These are phyloP conservation scores for Lathyrus aphaca DNA, from an alignment of 306 rosid genomes.

Conservation along the genomic window DNA sequence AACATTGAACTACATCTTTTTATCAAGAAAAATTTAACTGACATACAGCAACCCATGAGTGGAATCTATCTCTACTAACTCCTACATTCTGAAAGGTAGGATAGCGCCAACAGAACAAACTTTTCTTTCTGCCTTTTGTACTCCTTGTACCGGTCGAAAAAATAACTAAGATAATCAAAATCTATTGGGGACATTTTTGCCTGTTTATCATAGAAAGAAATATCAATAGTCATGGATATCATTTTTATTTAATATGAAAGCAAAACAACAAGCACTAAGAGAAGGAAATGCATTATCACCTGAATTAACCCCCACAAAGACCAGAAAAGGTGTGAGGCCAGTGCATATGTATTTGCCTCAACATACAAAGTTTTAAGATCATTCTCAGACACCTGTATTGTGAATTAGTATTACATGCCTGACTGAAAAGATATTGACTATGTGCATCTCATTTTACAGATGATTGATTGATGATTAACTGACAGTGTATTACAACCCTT, in stretches of 20 bases:
- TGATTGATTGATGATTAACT: constrained; percentile 8
- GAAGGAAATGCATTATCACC: constrained; percentile 60
- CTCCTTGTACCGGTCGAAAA: constrained; percentile 80
- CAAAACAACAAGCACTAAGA: constrained; percentile 23
- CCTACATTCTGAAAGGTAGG: constrained; percentile 52
- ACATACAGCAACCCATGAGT: constrained; percentile 21
- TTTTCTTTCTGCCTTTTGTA: constrained; percentile 68
- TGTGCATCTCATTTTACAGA: constrained; percentile 21
- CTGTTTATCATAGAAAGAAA: constrained; percentile 44
- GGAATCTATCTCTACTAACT: constrained; percentile 40
- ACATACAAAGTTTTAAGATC: constrained; percentile 75
- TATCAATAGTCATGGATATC: constrained; percentile 12
- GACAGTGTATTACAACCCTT: constrained; percentile 12
- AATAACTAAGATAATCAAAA: constrained; percentile 78
- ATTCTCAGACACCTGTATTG: constrained; percentile 60
- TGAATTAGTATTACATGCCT: neutral
- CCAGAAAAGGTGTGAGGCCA: constrained; percentile 87
- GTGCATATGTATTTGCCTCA: constrained; percentile 70
- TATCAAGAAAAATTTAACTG: constrained; percentile 26
- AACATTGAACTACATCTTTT: neutral
- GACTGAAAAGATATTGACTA: constrained; percentile 1
- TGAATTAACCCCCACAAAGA: constrained; percentile 95
- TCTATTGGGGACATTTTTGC: constrained; percentile 79
- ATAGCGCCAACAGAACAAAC: constrained; percentile 48
- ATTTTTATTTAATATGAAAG: neutral